phyloP scores from a whole-genome alignment of 2,329 filamentous ascomycete species.

The Colletotrichum sojae region DNA sequence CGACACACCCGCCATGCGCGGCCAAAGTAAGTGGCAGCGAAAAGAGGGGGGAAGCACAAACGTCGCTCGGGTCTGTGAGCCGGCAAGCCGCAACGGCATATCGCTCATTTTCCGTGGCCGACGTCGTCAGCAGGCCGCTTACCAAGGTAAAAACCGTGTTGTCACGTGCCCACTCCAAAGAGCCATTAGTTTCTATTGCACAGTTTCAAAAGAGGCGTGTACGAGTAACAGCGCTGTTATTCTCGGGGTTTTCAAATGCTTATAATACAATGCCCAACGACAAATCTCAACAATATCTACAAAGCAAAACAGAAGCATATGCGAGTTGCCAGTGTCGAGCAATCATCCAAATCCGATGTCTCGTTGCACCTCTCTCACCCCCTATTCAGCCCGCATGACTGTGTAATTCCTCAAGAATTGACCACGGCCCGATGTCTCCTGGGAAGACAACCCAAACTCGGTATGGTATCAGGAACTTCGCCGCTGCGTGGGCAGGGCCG shows the following conservation, averaged over 20 bases:
- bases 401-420: neutral
- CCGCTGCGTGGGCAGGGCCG: slow-evolving; percentile 16
- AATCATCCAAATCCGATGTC: slow-evolving; percentile 4
- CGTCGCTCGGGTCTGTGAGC: no score
- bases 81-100: no score
- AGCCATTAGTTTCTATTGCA: neutral
- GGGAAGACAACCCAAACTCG: slow-evolving; percentile 30
- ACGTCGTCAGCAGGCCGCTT: no score
- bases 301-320: slow-evolving; percentile 10
- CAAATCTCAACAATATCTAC: slow-evolving; percentile 25
- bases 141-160: no score
- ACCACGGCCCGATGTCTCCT: slow-evolving; percentile 21
- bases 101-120: no score
- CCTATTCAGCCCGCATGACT: neutral
- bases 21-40: no score
- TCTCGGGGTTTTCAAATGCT: slow-evolving; percentile 24
- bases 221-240: slow-evolving; percentile 29
- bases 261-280: slow-evolving; percentile 19
- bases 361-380: slow-evolving; percentile 9
- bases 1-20: no score
- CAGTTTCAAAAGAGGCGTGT: neutral
- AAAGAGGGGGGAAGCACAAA: no score
- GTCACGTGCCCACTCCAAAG: no score
- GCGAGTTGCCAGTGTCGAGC: neutral
- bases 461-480: slow-evolving; percentile 7